phyloP scores from a whole-genome alignment of 768 basidiomycete genomes.

The Pholiota conissans region DNA sequence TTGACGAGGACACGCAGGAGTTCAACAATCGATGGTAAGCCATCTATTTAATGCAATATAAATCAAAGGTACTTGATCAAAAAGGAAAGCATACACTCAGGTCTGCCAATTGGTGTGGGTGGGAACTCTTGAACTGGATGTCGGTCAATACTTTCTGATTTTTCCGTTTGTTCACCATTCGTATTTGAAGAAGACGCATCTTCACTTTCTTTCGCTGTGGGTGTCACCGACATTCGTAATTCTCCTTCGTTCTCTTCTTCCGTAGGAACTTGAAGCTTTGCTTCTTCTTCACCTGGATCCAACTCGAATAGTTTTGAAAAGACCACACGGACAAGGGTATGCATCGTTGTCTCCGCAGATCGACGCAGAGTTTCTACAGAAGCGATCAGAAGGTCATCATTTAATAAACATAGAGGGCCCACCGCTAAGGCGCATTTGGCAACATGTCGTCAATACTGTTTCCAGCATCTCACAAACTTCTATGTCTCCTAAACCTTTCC shows the following conservation, averaged over 20 bases:
- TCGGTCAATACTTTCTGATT: neutral
- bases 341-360: conserved; percentile 88
- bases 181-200: conserved; percentile 12
- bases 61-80: neutral
- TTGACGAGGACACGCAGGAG: conserved; percentile 93
- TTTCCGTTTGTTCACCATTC: conserved; percentile 11
- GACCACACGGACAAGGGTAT: conserved; percentile 78
- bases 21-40: conserved; percentile 89
- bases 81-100: conserved; percentile 39
- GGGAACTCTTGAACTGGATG: conserved; percentile 20
- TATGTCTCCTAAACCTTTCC: conserved; percentile 79
- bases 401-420: conserved; percentile 27
- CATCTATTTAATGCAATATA: conserved; percentile 50
- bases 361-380: conserved; percentile 78
- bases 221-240: conserved; percentile 59
- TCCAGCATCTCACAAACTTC: conserved; percentile 99
- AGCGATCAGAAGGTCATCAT: conserved; percentile 10
- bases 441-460: conserved; percentile 94
- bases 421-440: conserved; percentile 97
- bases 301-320: conserved; percentile 73
- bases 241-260: conserved; percentile 53
- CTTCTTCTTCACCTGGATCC: conserved; percentile 68
- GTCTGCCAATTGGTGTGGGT: conserved; percentile 29
- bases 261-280: conserved; percentile 53
- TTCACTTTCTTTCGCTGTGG: conserved; percentile 28